phyloP scores from a whole-genome alignment of 371 early-diverging fungal species.

The Rhizomucor miehei region DNA sequence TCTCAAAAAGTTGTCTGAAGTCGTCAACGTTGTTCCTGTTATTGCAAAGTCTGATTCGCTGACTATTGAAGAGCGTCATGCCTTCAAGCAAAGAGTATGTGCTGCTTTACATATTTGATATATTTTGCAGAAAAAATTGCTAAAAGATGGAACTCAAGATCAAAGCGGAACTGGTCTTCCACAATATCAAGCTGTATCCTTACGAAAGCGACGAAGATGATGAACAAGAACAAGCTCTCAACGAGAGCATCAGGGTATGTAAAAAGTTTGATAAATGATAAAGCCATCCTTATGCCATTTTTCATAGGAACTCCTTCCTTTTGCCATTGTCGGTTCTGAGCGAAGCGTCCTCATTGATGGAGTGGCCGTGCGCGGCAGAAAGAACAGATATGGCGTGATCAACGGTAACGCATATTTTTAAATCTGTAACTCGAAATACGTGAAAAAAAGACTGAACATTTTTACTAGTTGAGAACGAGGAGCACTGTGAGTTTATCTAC shows the following conservation, averaged over 20 bases:
- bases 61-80: constrained; percentile 72
- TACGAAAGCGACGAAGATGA: constrained; percentile 82
- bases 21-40: constrained; percentile 79
- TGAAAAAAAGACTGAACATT: background rate
- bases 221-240: constrained; percentile 72
- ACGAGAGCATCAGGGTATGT: constrained; percentile 65
- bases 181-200: constrained; percentile 89
- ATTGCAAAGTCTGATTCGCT: constrained; percentile 89
- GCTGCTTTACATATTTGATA: background rate
- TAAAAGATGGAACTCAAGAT: constrained; percentile 34
- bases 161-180: constrained; percentile 90
- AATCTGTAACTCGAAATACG: background rate
- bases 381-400: constrained; percentile 68
- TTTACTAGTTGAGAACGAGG: constrained; percentile 62
- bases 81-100: constrained; percentile 70
- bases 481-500: constrained; percentile 78
- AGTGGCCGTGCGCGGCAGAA: constrained; percentile 66
- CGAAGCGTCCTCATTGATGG: constrained; percentile 81
- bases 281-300: background rate
- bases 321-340: constrained; percentile 87
- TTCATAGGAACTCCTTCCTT: constrained; percentile 70
- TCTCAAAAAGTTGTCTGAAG: constrained; percentile 69
- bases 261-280: background rate
- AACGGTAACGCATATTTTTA: constrained; percentile 42
- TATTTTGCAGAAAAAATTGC: too few relatives aligned